phyloP scores from a whole-genome alignment of 805 yeast species.

The Lipomyces spencermartinsiae region DNA sequence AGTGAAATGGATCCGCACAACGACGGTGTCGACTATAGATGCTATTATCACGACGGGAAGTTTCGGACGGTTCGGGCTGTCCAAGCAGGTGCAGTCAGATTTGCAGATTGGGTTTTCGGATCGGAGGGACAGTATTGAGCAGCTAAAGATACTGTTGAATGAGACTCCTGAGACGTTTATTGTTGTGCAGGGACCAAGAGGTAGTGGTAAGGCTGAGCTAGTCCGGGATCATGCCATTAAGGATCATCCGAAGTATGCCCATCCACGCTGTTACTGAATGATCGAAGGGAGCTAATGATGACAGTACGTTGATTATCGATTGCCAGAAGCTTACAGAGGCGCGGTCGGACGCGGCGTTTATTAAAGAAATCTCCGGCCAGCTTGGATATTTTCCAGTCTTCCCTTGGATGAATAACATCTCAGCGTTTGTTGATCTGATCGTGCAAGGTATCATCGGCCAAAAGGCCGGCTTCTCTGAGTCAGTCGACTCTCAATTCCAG shows the following conservation, averaged over 20 bases:
- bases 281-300: conserved; percentile 42
- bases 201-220: conserved; percentile 88
- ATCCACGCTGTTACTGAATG: background rate
- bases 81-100: conserved; percentile 2
- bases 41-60: conserved; percentile 20
- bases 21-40: conserved; percentile 9
- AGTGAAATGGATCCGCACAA: conserved; percentile 44
- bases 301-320: conserved; percentile 58
- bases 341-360: conserved; percentile 71
- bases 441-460: conserved; percentile 93
- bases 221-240: conserved; percentile 71
- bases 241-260: conserved; percentile 52
- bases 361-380: conserved; percentile 72
- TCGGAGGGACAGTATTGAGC: conserved; percentile 68
- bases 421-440: conserved; percentile 80
- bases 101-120: conserved; percentile 62
- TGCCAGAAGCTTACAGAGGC: conserved; percentile 78
- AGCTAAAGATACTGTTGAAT: conserved; percentile 75
- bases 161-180: conserved; percentile 93
- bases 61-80: conserved; percentile 12
- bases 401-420: conserved; percentile 85
- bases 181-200: conserved; percentile 89
- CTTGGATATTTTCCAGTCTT: conserved; percentile 93
- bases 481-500: conserved; percentile 80
- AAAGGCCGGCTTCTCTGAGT: conserved; percentile 85